Conservation (phyloP, 495 filamentous ascomycete species). For the Xylaria bambusicola region DNA sequence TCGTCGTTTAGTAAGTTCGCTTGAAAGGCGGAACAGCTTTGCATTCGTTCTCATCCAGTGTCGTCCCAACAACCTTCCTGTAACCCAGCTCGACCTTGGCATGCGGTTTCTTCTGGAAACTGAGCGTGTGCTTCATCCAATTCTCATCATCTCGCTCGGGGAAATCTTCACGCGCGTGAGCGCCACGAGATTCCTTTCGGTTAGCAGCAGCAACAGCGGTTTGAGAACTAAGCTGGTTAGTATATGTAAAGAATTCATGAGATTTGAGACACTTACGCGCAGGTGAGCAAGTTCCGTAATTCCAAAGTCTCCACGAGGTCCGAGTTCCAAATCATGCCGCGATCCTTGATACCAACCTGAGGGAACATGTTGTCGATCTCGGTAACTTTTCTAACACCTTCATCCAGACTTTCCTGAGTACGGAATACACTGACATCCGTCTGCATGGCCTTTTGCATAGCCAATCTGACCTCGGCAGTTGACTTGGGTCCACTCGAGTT, state of each 20-base stretch:
- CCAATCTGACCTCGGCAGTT: conserved; percentile 81
- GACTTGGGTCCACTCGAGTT: conserved; percentile 80
- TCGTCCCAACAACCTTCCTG: conserved; percentile 72
- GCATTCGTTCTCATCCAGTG: conserved; percentile 88
- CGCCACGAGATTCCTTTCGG: conserved; percentile 91
- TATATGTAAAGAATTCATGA: neutral
- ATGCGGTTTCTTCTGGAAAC: conserved; percentile 87
- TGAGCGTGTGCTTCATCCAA: conserved; percentile 99
- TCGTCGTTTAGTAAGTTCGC: conserved; percentile 67
- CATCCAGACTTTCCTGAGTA: conserved; percentile 83
- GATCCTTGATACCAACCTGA: conserved; percentile 90
- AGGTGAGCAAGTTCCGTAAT: conserved; percentile 89
- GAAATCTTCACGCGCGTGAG: conserved; percentile 93
- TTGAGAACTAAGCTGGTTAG: conserved; percentile 60
- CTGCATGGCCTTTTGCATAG: conserved; percentile 99
- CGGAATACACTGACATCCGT: conserved; percentile 96
- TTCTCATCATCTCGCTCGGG: conserved; percentile 89
- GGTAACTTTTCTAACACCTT: conserved; percentile 78
- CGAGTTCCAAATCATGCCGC: conserved; percentile 99
- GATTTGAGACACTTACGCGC: conserved; percentile 66
- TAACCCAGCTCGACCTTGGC: conserved; percentile 77
- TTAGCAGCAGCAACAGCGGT: conserved; percentile 83
- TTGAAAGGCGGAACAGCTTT: conserved; percentile 85
- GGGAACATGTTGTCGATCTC: conserved; percentile 77
- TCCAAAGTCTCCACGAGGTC: conserved; percentile 95